Percentiles rank a stretch among this genome's conserved stretches.
Evolutionary conservation across 345 rosid species (phyloP).

Genomic region (Triadica sebifera): DNA sequence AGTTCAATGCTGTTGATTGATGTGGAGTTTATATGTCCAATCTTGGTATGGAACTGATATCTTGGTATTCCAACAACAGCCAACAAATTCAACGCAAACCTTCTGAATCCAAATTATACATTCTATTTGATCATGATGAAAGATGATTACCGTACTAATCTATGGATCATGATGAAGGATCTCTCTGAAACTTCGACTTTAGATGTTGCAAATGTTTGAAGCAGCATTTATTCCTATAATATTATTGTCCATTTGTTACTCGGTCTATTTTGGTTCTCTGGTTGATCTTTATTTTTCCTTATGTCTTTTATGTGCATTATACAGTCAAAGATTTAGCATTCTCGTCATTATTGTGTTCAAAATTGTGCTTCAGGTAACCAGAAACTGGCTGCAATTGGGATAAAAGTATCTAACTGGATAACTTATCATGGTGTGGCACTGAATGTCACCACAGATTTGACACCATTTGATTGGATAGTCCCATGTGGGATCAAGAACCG

Average conservation of each 20-base stretch:
- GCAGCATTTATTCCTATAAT: no score
- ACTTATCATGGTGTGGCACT: conserved; percentile 79
- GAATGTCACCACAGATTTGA: conserved; percentile 74
- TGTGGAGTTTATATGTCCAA: background rate
- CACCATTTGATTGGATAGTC: conserved; percentile 63
- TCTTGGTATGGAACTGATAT: background rate
- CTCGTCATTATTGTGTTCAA: conserved; percentile 14
- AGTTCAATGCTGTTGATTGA: background rate
- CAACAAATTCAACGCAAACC: no score
- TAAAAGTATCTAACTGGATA: conserved; percentile 69
- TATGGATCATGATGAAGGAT: background rate
- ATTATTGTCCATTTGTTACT: background rate
- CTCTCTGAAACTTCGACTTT: background rate
- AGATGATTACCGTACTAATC: no score
- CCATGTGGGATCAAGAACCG: conserved; percentile 76
- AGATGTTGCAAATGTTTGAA: background rate
- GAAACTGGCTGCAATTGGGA: conserved; percentile 80
- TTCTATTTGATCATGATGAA: background rate
- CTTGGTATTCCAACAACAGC: no score
- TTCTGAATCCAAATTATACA: background rate
- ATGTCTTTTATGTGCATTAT: background rate
- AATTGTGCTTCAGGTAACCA: conserved; percentile 48
- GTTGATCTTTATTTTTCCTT: background rate
- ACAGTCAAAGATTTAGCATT: background rate
- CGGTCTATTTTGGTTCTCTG: background rate